Base-by-base conservation (phyloP, 2,329 filamentous ascomycete species). In the Ilyonectria destructans region DNA sequence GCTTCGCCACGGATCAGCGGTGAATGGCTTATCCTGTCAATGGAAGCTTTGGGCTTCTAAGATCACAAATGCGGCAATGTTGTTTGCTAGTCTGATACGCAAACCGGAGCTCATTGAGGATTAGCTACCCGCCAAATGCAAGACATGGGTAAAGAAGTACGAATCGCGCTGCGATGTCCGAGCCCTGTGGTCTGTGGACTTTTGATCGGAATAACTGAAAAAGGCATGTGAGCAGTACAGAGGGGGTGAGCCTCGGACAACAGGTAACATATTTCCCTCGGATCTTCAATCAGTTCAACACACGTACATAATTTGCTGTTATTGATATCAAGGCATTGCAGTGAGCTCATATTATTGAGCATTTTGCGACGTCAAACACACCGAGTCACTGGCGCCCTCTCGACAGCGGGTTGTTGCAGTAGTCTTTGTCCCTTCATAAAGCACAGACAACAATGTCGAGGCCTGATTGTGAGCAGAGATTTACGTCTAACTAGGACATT, bases 31-130 rank as follows among this genome's bases (percentile, higher is more conserved):
- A 17, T 19, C 21, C 40, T 15, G 40, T 51, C 43, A 51, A 57
- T 51, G 45, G 29, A 12, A 31, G 37, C 2, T 17, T 49, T 23
- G 33, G 35, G 19, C 21, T 26, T 49, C 46, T 65, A 45, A 43
- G 43, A 60, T 13, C 48, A 48, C 29, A 60, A 46, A 49, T 29
- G 40, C 17, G 43, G 13, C 17, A 35, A 49, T 33, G 37, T 40
- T 55, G 64, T 67, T 67, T 67, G 64, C 58, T 58, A 31, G 13
- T 55, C 26, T 54, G 37, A 37, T 13, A 52, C 31, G 35, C 45
- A 62, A 67, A 45, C 58, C 29, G 21, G 37, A 46, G 9, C 23
- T 29, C 7, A 46, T 35, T 37, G 17, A 29, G 46, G 46, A 54
- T 23, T 29, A 57, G 31, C 29, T 46, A 52, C 52, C 58, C 43